Conservation (phyloP, 495 filamentous ascomycete species). For the Cladorrhinum samala region DNA sequence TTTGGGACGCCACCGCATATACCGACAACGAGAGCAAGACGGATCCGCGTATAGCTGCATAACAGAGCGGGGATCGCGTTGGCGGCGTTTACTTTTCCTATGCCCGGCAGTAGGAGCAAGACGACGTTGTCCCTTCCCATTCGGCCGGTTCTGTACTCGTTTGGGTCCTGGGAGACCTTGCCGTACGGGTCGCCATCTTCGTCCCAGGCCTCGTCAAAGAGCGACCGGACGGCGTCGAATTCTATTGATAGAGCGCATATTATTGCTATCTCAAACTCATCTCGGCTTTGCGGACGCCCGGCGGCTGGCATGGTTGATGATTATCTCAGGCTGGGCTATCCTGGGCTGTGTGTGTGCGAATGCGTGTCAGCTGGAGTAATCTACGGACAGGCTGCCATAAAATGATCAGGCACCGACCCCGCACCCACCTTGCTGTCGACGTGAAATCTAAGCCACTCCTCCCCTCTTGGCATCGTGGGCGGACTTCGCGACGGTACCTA, state of each 20-base stretch:
- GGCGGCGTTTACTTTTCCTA: conserved; percentile 30
- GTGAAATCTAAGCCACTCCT: no score
- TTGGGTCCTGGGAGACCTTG: conserved; percentile 19
- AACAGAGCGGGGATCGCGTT: conserved; percentile 20
- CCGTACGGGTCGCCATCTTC: conserved; percentile 16
- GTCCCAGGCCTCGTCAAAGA: conserved; percentile 26
- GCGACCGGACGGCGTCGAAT: conserved; percentile 19
- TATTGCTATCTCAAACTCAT: conserved; percentile 28
- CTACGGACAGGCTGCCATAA: no score
- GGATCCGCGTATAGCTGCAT: conserved; percentile 24
- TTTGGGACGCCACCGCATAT: conserved; percentile 28
- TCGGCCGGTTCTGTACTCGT: conserved; percentile 31
- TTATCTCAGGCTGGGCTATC: no score
- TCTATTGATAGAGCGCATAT: conserved; percentile 31
- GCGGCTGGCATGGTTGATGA: neutral
- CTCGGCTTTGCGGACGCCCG: neutral
- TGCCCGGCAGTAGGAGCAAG: conserved; percentile 24
- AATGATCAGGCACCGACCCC: no score
- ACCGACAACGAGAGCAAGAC: conserved; percentile 25
- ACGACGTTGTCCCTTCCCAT: conserved; percentile 34
- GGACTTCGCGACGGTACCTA: no score
- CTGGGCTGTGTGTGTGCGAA: no score
- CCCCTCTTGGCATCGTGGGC: no score
- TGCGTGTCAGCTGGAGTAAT: no score
- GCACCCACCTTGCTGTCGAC: no score